Percentiles rank a stretch among this genome's conserved stretches.
Conservation (phyloP, 306 rosid species). For the Castanea sativa region DNA sequence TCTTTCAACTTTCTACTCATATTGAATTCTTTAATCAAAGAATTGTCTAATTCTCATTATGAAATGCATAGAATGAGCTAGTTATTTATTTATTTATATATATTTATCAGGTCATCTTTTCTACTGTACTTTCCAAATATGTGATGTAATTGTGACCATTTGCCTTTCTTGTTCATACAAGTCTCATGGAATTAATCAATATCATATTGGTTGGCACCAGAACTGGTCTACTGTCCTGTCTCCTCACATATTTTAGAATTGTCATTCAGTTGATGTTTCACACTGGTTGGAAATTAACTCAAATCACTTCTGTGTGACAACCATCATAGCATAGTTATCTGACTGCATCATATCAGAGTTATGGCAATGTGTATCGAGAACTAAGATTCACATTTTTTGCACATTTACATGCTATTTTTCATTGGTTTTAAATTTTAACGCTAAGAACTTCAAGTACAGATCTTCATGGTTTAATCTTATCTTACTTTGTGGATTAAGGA, state of each 20-base stretch:
- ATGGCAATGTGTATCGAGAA: neutral
- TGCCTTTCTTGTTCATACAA: neutral
- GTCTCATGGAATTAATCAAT: neutral
- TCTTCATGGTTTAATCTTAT: neutral
- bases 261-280: neutral
- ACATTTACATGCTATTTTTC: neutral
- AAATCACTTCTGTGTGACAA: neutral
- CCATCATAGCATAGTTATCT: neutral
- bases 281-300: neutral
- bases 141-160: neutral
- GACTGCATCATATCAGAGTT: neutral
- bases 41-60: neutral
- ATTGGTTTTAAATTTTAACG: slow-evolving; percentile 1
- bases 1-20: neutral
- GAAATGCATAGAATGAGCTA: neutral
- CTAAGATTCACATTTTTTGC: neutral
- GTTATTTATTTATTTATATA: neutral
- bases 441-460: neutral
- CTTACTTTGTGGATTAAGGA: slow-evolving; percentile 41
- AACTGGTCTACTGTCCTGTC: neutral
- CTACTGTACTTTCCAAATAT: neutral
- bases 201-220: neutral
- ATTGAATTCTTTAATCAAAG: neutral
- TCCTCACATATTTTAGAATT: neutral
- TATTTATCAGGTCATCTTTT: neutral